Base-by-base conservation (phyloP, 2,329 filamentous ascomycete species). In the Epicoccum sorghinum region DNA sequence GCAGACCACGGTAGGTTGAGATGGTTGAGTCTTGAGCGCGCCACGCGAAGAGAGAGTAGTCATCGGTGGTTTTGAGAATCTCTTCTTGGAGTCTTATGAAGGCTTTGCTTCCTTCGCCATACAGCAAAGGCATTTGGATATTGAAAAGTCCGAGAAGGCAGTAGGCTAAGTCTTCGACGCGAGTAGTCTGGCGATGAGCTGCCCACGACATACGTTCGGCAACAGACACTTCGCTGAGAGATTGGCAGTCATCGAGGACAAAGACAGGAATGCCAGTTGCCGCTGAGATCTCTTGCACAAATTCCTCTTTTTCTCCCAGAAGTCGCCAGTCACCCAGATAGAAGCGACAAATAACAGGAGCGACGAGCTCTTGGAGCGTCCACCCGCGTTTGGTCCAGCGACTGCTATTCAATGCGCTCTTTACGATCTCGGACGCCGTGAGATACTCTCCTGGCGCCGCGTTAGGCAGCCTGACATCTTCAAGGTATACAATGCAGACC, bases 161-260 rank as follows among this genome's bases (percentile, higher is more conserved):
- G 29, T 71, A 72, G n/a, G 67, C 69, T 1, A 52, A 55, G 44
- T 72, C 69, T 47, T 72, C 69, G 3, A 61, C 37, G 6, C 65
- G 61, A 8, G 65, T 71, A 1, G 68, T 70, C 14, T 66, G 25
- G 10, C 71, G 64, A 14, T 55, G 38, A 13, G 58, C 59, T 7
- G 64, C 64, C 71, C 71, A 73, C 1, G 65, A 66, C 65, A 70
- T 69, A 9, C 67, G 55, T 33, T 69, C 58, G 3, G 66, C 67
- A 3, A 70, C 52, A 0, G 65, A 67, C 3, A 65, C 55, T 25
- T 67, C 61, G 22, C 51, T 58, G 8, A 60, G 24, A 5, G 55
- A 48, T 10, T 58, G 44, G 13, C 58, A 48, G 3, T 64, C 62
- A n/a, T 66, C 62, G 1, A 67, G 53, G 4, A 66, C 57, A 30